phyloP scores from a whole-genome alignment of 371 early-diverging fungal species.

The Chytridiales sp. region DNA sequence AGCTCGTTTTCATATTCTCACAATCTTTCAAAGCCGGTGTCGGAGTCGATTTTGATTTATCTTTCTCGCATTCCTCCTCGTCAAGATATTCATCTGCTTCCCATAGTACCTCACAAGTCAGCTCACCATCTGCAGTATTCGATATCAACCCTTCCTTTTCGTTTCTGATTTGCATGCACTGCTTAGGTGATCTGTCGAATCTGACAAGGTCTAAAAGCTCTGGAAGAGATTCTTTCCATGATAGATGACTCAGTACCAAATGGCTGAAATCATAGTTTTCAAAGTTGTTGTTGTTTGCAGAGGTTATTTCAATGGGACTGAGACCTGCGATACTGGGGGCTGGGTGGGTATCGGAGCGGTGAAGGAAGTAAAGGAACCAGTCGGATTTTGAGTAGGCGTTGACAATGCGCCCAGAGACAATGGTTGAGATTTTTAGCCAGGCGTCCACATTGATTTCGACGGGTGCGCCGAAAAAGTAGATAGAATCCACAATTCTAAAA shows the following conservation, averaged over 20 bases:
- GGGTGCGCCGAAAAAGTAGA: constrained; percentile 13
- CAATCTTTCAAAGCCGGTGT: background rate
- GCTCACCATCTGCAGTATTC: too few species aligned
- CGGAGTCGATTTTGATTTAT: constrained; percentile 6
- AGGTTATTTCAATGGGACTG: too few species aligned
- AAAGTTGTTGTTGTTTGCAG: too few species aligned
- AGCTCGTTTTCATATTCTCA: background rate
- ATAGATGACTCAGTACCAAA: constrained; percentile 1
- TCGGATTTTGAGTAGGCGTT: constrained; percentile 16
- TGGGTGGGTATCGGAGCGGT: background rate
- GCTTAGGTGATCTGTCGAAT: background rate
- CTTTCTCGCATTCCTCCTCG: background rate
- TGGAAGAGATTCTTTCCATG: background rate
- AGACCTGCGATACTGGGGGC: background rate
- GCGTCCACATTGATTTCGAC: background rate
- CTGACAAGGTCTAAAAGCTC: background rate
- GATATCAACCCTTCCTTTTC: constrained; percentile 8
- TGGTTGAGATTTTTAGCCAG: constrained; percentile 11
- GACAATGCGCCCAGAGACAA: constrained; percentile 15
- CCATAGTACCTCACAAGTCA: too few species aligned
- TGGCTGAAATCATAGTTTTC: too few species aligned
- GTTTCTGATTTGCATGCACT: background rate
- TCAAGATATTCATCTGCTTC: background rate
- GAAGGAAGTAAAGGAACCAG: constrained; percentile 1
- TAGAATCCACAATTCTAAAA: constrained; percentile 11